phyloP scores from a whole-genome alignment of 2,329 filamentous ascomycete species.

The Diaporthe velutina region DNA sequence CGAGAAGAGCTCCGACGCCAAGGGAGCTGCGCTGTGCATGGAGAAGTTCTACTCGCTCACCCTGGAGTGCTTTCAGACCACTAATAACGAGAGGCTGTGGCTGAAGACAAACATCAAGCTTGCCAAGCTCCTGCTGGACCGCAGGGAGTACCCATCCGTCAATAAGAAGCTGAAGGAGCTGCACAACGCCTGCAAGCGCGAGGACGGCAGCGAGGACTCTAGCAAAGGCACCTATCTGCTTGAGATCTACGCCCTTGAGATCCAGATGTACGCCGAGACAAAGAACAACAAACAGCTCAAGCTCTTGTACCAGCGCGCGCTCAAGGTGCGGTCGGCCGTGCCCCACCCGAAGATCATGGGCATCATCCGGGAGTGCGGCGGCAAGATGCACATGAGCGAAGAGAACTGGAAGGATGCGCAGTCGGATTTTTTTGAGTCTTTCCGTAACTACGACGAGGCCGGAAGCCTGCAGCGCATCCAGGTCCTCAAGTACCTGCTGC shows the following conservation, averaged over 20 bases:
- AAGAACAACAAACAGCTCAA: constrained; percentile 98
- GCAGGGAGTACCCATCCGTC: constrained; percentile 86
- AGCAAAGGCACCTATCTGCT: constrained; percentile 97
- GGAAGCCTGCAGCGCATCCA: constrained; percentile 96
- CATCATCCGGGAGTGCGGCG: constrained; percentile 97
- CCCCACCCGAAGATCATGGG: constrained; percentile 99
- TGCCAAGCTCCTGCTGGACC: constrained; percentile 89
- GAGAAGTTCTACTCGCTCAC: constrained; percentile 96
- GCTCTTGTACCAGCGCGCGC: constrained; percentile 88
- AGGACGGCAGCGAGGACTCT: constrained; percentile 90
- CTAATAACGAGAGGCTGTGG: constrained; percentile 97
- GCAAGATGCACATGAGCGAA: constrained; percentile 99
- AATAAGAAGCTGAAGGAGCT: constrained; percentile 88
- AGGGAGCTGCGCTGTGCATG: constrained; percentile 83
- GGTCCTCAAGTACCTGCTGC: constrained; percentile 94
- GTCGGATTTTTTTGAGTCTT: constrained; percentile 98
- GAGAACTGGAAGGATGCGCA: constrained; percentile 99
- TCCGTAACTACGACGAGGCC: constrained; percentile 98
- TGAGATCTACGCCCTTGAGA: constrained; percentile 96
- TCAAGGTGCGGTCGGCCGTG: constrained; percentile 95
- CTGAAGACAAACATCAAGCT: constrained; percentile 99
- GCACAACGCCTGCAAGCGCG: constrained; percentile 87
- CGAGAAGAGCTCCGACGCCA: constrained; percentile 85
- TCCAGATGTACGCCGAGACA: constrained; percentile 98
- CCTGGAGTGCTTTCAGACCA: constrained; percentile 93